Base-by-base conservation (phyloP, 108 stramenopile genomes). In the Ochromonas danica region DNA sequence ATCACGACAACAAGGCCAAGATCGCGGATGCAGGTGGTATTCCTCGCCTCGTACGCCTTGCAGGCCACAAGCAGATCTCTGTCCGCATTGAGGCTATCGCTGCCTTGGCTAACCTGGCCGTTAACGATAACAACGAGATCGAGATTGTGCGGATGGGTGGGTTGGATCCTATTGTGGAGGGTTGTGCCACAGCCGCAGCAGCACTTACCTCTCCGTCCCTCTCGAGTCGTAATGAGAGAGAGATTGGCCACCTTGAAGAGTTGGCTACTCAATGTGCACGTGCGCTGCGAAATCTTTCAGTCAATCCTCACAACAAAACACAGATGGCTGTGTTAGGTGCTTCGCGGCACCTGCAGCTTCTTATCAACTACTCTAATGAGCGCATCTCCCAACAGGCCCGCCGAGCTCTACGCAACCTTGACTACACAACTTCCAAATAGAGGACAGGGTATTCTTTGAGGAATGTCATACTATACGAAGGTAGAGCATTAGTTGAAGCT, bases 71-170 rank as follows among this genome's bases (percentile, higher is more conserved):
- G 42, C 36, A 35, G 1, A 78, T 83, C 14, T 1, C 43, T 33
- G 89, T 90, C 33, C 61, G 63, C n/a, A 78, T 89, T 10, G 89
- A 90, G 60, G 89, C 89, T n/a, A 71, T 89, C 27, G 89, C 89
- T 40, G 89, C 89, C 22, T 51, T 90, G 1, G 89, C 89, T 6
- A 90, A 90, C 51, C 61, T 90, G 1, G 89, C 89, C 1, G 89
- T 90, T 42, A 85, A 90, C 60, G 86, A 89, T 71, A 45, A 57
- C n/a, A 89, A 87, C 65, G 89, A 89, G 61, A 22, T 61, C 17
- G 71, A 61, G 41, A 90, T 90, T 42, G 89, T 82, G 1, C 78
- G 43, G 17, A 3, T 27, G 22, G 85, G 87, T 0, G 88, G 86
- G 0, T 60, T 90, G 27, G 40, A 6, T n/a, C 85, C 87, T 1